Evolutionary conservation across 1,139 yeast genomes (phyloP), one percentile per base, ranked within the genome.

Genomic region (Trichomonascaceae sp.): DNA sequence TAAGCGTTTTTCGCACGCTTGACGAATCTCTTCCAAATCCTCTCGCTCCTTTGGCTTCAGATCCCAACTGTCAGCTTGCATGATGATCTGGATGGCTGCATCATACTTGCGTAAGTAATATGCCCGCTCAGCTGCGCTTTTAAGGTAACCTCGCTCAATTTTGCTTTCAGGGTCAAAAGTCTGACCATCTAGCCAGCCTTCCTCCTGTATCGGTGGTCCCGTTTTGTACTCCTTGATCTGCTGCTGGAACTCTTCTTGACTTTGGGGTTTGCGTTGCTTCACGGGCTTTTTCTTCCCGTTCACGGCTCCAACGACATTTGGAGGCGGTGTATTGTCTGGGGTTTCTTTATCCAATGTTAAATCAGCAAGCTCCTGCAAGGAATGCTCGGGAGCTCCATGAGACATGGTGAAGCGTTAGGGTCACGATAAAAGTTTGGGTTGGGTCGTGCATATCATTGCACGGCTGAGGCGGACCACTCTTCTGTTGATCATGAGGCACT

Each of bases 111-210:
- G 36, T 13, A 42, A 31, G 38, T 43, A 58, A 35, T 47, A 54
- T n/a, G 54, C 57, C 17, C 56, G 40, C 35, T 58, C 62, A 3
- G 56, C 57, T 1, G 57, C 58, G 29, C 47, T 47, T 31, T 54
- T 49, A 22, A 56, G 34, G 28, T 49, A 46, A 29, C 43, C 46
- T 17, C 52, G 44, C 15, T 52, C 55, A 13, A 52, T 43, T 28
- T 51, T 53, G 23, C 36, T 43, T 4, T 26, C 35, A 1, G 43
- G 41, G 20, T 38, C 39, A 3, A 28, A 32, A 16, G 5, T 17
- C 20, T 11, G 6, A 5, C 15, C 17, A 13, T 16, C 17, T 29
- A 29, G 18, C 32, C 33, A 16, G 18, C 39, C 42, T 5, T 40
- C 40, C 3, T 44, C 39, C 31, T 51, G 57, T 5, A 54, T 40